phyloP scores from a whole-genome alignment of 1,284 basidiomycete species.

The Trichosporon sp. region DNA sequence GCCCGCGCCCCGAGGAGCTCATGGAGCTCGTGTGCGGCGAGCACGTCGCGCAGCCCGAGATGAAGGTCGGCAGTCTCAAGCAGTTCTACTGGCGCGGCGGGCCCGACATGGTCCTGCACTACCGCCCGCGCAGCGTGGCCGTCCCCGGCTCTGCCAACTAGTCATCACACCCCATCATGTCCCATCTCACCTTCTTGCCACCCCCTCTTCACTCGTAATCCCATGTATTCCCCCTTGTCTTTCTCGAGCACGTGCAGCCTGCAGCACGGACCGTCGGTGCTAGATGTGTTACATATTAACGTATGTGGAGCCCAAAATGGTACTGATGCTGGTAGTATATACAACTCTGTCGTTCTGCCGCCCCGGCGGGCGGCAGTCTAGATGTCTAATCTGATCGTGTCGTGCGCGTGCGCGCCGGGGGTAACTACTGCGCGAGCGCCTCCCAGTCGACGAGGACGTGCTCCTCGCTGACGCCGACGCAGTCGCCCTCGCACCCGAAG shows the following conservation, averaged over 20 bases:
- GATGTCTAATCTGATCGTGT: background rate
- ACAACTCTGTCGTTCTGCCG: background rate
- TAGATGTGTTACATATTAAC: background rate
- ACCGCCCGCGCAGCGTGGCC: conserved; percentile 57
- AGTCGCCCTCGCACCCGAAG: conserved; percentile 48
- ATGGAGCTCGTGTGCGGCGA: conserved; percentile 88
- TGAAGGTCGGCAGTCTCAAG: conserved; percentile 82
- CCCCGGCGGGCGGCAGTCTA: background rate
- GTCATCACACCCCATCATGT: background rate
- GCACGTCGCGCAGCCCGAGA: conserved; percentile 67
- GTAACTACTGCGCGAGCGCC: conserved; percentile 8
- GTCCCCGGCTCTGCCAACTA: too few species aligned
- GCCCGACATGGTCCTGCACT: conserved; percentile 76
- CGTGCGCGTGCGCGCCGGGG: background rate
- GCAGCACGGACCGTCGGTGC: background rate
- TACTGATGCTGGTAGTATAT: background rate
- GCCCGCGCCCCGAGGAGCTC: conserved; percentile 60
- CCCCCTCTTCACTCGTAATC: background rate
- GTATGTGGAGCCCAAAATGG: background rate
- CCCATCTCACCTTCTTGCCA: background rate
- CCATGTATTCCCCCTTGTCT: background rate
- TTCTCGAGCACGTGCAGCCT: background rate
- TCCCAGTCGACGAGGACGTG: conserved; percentile 51
- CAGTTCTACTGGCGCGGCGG: conserved; percentile 78
- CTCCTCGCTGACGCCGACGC: conserved; percentile 48